phyloP scores from a whole-genome alignment of 2,329 filamentous ascomycete species.

The Aureobasidium mangrovei region DNA sequence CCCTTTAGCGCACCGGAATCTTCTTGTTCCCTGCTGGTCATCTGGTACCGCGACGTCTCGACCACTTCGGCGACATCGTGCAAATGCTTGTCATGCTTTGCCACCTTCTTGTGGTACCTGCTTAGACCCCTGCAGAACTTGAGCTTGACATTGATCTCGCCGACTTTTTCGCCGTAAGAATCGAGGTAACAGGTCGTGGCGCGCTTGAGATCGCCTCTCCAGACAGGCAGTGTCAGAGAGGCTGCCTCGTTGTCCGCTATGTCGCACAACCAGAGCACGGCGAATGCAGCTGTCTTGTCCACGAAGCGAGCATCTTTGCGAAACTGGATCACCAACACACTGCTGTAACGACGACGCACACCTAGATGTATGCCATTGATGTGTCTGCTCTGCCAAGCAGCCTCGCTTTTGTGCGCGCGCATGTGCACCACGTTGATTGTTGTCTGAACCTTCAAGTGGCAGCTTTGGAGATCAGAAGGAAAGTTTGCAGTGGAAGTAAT shows the following conservation, averaged over 20 bases:
- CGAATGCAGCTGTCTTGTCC: conserved; percentile 53
- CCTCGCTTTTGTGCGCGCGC: conserved; percentile 23
- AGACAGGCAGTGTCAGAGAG: conserved; percentile 52
- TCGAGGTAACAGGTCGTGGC: conserved; percentile 42
- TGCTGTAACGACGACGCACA: conserved; percentile 53
- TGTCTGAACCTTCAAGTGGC: conserved; percentile 52
- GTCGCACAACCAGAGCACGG: conserved; percentile 61
- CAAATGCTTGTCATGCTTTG: conserved; percentile 47
- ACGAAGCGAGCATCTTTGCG: conserved; percentile 45
- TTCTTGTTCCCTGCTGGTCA: conserved; percentile 31
- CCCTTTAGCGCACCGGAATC: conserved; percentile 19
- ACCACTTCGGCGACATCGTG: conserved; percentile 56
- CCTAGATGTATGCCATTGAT: conserved; percentile 43
- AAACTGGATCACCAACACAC: conserved; percentile 49
- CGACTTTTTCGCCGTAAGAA: conserved; percentile 49
- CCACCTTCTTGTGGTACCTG: conserved; percentile 49
- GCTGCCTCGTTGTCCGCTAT: conserved; percentile 57
- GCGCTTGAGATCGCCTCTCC: conserved; percentile 55
- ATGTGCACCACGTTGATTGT: conserved; percentile 51
- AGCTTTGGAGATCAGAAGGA: conserved; percentile 32
- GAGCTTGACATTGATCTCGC: conserved; percentile 48
- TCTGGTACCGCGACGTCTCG: conserved; percentile 50
- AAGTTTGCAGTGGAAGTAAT: conserved; percentile 41
- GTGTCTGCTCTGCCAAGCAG: conserved; percentile 45
- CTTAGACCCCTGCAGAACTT: conserved; percentile 55